These are phyloP conservation scores for Trichoderma simmonsii DNA, from an alignment of 2,329 filamentous ascomycete species.

Conservation along the genomic window DNA sequence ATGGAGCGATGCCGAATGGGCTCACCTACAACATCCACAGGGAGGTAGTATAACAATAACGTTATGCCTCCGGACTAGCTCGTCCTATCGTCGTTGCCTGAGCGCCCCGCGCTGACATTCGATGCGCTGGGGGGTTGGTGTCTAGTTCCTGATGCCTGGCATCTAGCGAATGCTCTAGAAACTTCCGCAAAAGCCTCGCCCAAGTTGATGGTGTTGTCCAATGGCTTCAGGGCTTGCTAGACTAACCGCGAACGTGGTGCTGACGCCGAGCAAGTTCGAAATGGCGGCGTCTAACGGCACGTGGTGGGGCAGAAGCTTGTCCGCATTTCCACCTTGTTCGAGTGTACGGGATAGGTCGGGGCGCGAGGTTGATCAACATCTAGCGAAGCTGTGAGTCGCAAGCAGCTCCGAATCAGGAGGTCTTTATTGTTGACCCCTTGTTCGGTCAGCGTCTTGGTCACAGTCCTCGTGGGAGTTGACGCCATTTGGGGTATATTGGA, in stretches of 20 bases:
- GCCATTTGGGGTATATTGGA: background rate
- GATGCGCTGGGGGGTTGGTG: background rate
- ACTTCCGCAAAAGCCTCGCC: background rate
- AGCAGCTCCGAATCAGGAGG: slow-evolving; percentile 7
- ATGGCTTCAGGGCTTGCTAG: background rate
- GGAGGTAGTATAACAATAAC: background rate
- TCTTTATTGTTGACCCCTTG: background rate
- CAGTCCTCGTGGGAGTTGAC: background rate
- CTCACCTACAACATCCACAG: background rate
- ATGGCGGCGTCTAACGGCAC: background rate
- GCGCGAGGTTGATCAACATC: background rate
- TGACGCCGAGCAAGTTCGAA: background rate
- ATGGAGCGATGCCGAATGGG: slow-evolving; percentile 4
- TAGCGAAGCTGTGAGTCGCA: background rate
- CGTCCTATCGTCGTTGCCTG: background rate
- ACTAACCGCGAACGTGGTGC: background rate
- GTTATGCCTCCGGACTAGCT: background rate
- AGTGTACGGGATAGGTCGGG: background rate
- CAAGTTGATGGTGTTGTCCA: background rate
- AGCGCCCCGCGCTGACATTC: background rate
- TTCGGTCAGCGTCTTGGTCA: background rate
- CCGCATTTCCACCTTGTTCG: background rate
- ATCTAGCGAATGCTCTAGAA: background rate
- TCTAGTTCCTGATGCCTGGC: background rate
- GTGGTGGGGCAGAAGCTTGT: background rate